Conservation (phyloP, 352 stramenopile species). For the Globisporangium viniferum region DNA sequence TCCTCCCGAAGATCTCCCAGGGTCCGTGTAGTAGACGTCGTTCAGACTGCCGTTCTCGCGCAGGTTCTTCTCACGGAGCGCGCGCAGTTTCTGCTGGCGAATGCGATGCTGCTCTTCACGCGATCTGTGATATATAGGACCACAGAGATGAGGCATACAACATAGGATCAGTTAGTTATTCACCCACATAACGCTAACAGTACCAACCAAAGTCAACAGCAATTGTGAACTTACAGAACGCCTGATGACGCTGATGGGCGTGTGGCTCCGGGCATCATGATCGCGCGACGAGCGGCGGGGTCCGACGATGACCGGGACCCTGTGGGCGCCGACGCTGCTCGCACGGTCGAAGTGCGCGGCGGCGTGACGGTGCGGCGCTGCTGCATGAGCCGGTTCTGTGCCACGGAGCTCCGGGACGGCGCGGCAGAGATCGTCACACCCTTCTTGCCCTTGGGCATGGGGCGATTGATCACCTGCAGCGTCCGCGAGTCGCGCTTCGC, state of each 20-base stretch:
- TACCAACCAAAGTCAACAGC: not conserved
- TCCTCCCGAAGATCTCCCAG: not conserved
- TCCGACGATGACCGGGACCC: constrained; percentile 8
- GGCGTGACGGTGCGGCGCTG: constrained; percentile 23
- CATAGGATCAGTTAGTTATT: constrained; percentile 1
- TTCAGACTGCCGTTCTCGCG: constrained; percentile 21
- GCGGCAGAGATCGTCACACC: constrained; percentile 64
- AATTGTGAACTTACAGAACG: not conserved
- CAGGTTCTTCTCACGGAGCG: constrained; percentile 23
- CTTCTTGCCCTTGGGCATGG: constrained; percentile 46
- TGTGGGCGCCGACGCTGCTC: constrained; percentile 26
- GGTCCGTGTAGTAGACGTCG: constrained; percentile 15
- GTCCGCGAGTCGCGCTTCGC: constrained; percentile 70
- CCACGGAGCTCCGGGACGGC: constrained; percentile 50
- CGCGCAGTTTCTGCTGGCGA: constrained; percentile 31
- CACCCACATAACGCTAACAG: not conserved
- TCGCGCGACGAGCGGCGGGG: constrained; percentile 16
- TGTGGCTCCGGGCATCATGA: not conserved
- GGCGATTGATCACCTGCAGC: constrained; percentile 65
- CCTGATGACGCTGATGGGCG: not conserved
- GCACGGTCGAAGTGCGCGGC: constrained; percentile 12
- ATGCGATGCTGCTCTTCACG: constrained; percentile 57
- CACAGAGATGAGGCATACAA: constrained; percentile 6
- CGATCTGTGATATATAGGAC: constrained; percentile 26
- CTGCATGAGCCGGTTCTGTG: constrained; percentile 34